Percentiles rank a stretch among this genome's conserved stretches.
Conservation (phyloP, 352 stramenopile genomes). For the Phytophthora citricola region DNA sequence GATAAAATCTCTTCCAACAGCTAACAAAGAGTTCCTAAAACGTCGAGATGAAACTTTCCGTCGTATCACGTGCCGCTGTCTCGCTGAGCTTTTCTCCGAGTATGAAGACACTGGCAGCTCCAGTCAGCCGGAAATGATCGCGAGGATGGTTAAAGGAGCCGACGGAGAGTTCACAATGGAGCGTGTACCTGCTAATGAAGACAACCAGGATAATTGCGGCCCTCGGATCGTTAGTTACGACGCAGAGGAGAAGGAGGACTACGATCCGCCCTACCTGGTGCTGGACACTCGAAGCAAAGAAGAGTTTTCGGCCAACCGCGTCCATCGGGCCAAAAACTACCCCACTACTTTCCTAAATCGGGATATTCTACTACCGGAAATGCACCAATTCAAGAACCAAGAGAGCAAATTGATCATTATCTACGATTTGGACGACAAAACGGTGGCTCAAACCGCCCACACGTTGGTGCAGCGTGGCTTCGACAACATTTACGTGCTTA, state of each 20-base stretch:
- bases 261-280: conserved; percentile 78
- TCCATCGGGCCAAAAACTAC: conserved; percentile 75
- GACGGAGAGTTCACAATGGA: conserved; percentile 79
- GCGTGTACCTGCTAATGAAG: conserved; percentile 56
- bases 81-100: conserved; percentile 78
- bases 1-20: conserved; percentile 25
- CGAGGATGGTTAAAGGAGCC: conserved; percentile 72
- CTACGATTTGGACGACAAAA: conserved; percentile 82
- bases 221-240: conserved; percentile 83
- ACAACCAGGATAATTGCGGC: conserved; percentile 39
- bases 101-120: conserved; percentile 67
- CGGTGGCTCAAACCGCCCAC: conserved; percentile 62
- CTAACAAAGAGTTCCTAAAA: conserved; percentile 83
- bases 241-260: conserved; percentile 77
- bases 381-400: conserved; percentile 85
- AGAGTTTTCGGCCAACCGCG: conserved; percentile 73
- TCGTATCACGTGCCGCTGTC: conserved; percentile 67
- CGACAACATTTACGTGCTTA: conserved; percentile 88
- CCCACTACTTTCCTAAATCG: conserved; percentile 64
- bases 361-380: conserved; percentile 71
- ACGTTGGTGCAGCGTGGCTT: conserved; percentile 83
- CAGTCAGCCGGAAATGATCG: conserved; percentile 73
- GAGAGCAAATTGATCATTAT: conserved; percentile 79
- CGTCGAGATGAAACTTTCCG: conserved; percentile 83
- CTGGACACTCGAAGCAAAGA: conserved; percentile 75